Base-by-base conservation (phyloP, 345 rosid species). In the Murraya koenigii region DNA sequence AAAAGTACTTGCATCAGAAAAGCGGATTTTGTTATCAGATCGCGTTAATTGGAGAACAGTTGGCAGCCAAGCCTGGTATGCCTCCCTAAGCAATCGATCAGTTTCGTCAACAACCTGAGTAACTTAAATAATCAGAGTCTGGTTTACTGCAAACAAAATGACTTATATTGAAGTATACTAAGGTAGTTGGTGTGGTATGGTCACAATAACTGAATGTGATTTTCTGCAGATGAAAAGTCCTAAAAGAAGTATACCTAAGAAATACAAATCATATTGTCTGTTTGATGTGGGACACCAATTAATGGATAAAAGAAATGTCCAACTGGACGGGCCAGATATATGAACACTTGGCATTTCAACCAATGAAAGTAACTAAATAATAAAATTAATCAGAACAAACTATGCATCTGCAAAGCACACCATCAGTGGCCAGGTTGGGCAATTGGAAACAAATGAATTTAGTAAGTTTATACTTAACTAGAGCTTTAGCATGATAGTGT, bases 1-100 rank as follows among this genome's bases (percentile, higher is more conserved):
- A 76, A 78, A 78, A 22, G 81, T 61, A 56, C 68, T 66, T 38
- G 75, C 69, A 69, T 30, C 55, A 77, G 88, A 80, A 83, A 85
- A 77, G 49, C 80, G 72, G 79, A 80, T 81, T 66, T 84, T 83
- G 26, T 82, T 70, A 73, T 80, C 75, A 61, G 88, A 56, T 38
- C 75, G 78, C 75, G 97, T 88, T 71, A 85, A 75, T 69, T 89
- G 86, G 84, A 96, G 97, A 74, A 96, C 97, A 47, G 92, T 87
- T 36, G 97, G 97, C 80, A 96, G 89, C 99, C 99, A 96, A 4
- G 97, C 89, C 79, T 96, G 99, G 84, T 94, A 96, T 47, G 97
- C 85, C 81, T 96, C 99, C 80, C 98, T 90, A 71, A 92, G 97
- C 80, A 96, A 79, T 80, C 99, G 87, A 70, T 96, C 98, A 35